Evolutionary conservation across 306 rosid species (phyloP).

Genomic region (Myrica gale): DNA sequence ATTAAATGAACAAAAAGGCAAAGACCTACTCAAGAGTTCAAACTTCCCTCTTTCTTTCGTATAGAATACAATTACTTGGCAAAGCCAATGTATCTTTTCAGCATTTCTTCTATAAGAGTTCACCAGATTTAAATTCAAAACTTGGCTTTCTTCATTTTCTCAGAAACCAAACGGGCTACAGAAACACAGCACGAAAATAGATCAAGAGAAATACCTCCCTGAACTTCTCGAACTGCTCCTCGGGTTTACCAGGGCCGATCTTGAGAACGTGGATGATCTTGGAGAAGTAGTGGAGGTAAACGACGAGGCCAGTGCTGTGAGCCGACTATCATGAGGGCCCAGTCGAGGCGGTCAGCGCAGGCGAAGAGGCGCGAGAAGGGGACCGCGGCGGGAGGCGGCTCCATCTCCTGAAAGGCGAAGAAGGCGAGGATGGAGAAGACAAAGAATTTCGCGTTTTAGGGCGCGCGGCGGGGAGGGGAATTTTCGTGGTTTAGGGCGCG

Average conservation of each 20-base stretch:
- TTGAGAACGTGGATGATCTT: conserved; percentile 63
- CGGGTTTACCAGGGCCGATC: conserved; percentile 14
- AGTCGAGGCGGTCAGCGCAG: no score
- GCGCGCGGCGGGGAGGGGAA: no score
- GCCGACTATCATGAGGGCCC: no score
- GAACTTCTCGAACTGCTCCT: conserved; percentile 56
- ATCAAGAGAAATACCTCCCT: conserved; percentile 52
- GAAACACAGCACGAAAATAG: background rate
- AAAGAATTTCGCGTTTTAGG: no score
- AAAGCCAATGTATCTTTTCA: background rate
- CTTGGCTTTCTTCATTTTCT: background rate
- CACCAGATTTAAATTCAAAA: background rate
- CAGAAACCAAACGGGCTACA: conserved; percentile 17
- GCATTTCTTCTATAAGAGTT: background rate
- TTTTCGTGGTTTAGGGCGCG: no score
- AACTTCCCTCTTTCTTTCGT: background rate
- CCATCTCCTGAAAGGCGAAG: no score
- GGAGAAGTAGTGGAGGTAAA: conserved; percentile 91
- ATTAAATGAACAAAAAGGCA: background rate
- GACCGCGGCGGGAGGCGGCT: no score
- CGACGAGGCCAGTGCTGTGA: conserved; percentile 94
- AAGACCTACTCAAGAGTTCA: background rate
- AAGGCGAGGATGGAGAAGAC: no score
- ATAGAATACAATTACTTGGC: no score
- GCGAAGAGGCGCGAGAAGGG: no score